phyloP scores from a whole-genome alignment of 192 early-diverging fungal genomes.

The Coemansia sp. region DNA sequence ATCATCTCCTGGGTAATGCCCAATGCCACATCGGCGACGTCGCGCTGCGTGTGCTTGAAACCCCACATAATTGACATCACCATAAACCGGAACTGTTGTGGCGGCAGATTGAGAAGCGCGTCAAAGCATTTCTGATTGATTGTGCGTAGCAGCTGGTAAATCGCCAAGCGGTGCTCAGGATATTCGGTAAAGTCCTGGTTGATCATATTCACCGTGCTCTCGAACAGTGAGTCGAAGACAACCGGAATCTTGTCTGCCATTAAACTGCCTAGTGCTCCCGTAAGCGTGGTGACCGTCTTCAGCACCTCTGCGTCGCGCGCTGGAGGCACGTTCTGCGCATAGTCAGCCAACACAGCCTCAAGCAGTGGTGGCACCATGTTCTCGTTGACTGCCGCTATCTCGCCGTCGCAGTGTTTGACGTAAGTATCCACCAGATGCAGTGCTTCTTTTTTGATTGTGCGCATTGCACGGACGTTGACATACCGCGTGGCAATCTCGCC shows the following conservation, averaged over 20 bases:
- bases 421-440: constrained; percentile 92
- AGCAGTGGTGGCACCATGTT: constrained; percentile 91
- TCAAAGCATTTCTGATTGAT: constrained; percentile 92
- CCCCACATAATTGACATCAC: constrained; percentile 97
- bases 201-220: constrained; percentile 98
- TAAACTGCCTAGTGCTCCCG: constrained; percentile 69
- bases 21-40: constrained; percentile 92
- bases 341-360: constrained; percentile 87
- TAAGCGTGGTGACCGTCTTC: constrained; percentile 86
- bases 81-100: constrained; percentile 86
- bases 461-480: constrained; percentile 83
- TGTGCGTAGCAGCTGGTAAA: constrained; percentile 89
- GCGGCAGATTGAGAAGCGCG: constrained; percentile 80
- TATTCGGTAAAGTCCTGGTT: constrained; percentile 98
- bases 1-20: constrained; percentile 84
- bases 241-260: constrained; percentile 80
- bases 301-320: constrained; percentile 96
- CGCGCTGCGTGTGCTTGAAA: constrained; percentile 98
- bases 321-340: constrained; percentile 79
- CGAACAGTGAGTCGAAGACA: constrained; percentile 93
- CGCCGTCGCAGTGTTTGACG: constrained; percentile 80
- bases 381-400: constrained; percentile 71
- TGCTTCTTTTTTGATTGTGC: constrained; percentile 96
- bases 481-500: constrained; percentile 89
- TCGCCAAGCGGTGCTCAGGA: constrained; percentile 94